A percentile compares a stretch with the other conserved stretches of the same genome.
phyloP scores from a whole-genome alignment of 2,329 filamentous ascomycete genomes.

The Apiospora kogelbergensis region DNA sequence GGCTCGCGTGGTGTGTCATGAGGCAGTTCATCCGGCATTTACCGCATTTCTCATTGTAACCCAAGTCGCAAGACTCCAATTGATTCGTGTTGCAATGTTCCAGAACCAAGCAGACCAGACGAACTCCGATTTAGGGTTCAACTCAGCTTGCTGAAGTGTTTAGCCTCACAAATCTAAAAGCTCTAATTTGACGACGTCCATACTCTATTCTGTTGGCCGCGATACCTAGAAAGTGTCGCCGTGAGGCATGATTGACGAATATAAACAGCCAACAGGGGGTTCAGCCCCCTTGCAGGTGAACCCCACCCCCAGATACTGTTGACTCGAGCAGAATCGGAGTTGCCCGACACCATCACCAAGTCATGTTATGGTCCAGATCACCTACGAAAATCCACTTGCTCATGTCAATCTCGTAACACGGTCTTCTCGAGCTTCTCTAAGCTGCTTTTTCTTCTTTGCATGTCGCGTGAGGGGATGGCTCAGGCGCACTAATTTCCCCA shows the following conservation, averaged over 20 bases:
- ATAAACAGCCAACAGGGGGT: background rate
- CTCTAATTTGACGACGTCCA: background rate
- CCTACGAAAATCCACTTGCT: too few species aligned
- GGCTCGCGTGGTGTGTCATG: too few species aligned
- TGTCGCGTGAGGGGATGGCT: background rate
- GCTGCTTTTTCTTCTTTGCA: too few species aligned
- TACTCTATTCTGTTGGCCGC: background rate
- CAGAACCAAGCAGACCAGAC: background rate
- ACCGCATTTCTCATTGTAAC: too few species aligned
- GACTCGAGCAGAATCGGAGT: background rate
- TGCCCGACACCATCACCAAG: background rate
- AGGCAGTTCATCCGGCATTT: background rate
- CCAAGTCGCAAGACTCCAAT: too few species aligned
- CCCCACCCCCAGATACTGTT: background rate
- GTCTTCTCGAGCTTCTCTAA: background rate
- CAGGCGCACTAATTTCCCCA: background rate
- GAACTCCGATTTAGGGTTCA: background rate
- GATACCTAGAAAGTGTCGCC: too few species aligned
- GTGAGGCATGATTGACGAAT: background rate
- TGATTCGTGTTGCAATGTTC: background rate
- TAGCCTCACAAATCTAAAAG: background rate
- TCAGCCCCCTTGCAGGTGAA: background rate
- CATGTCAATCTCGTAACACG: background rate
- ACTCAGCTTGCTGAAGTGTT: background rate
- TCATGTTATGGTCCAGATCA: too few species aligned